Conservation (phyloP, 2,329 filamentous ascomycete species). For the Penicillium sp. region DNA sequence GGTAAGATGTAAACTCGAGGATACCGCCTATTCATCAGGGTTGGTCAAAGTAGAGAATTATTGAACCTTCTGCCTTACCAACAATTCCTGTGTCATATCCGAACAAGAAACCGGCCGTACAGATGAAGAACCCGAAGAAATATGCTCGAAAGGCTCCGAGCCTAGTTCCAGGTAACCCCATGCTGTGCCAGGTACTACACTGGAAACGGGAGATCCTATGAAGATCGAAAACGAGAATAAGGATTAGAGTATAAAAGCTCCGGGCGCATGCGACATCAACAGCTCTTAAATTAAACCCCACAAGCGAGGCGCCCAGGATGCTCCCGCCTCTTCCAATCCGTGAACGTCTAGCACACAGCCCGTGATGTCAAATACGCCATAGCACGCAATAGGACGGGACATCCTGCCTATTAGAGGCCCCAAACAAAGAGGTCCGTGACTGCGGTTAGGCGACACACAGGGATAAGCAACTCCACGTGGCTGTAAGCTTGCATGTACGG, state of each 20-base stretch:
- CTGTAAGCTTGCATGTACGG: neutral
- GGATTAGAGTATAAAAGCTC: neutral
- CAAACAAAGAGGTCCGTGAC: neutral
- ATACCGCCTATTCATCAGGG: conserved; percentile 35
- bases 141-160: conserved; percentile 24
- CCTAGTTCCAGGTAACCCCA: conserved; percentile 15
- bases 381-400: conserved; percentile 19
- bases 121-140: conserved; percentile 26
- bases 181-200: neutral
- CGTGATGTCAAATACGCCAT: conserved; percentile 20
- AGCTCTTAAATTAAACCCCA: conserved; percentile 2
- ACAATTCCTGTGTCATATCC: conserved; percentile 36
- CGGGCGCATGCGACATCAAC: neutral
- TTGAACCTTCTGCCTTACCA: conserved; percentile 17
- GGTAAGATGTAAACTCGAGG: conserved; percentile 44
- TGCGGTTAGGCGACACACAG: neutral
- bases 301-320: neutral
- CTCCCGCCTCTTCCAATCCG: neutral
- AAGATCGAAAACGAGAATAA: neutral
- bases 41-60: neutral
- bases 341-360: conserved; percentile 19
- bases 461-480: neutral
- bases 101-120: conserved; percentile 33
- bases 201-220: neutral
- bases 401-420: neutral